phyloP scores from a whole-genome alignment of 495 filamentous ascomycete genomes.

The Trichoderma gamsii region DNA sequence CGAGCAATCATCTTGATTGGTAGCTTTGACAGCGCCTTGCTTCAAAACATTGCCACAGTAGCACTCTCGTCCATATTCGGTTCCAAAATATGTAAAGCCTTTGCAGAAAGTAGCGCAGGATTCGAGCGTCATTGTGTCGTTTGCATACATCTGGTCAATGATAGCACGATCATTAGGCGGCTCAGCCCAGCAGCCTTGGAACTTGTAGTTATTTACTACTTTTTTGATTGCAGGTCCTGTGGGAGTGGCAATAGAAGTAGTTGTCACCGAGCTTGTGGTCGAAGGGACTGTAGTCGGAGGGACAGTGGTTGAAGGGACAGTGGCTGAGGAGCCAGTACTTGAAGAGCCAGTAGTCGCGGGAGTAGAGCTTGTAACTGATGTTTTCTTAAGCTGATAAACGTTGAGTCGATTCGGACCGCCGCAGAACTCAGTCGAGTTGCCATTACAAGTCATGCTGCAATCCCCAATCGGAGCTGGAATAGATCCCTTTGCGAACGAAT shows the following conservation, averaged over 20 bases:
- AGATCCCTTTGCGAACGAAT: constrained; percentile 19
- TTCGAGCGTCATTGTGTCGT: constrained; percentile 29
- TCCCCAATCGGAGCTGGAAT: constrained; percentile 18
- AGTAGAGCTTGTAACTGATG: neutral
- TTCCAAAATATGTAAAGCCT: constrained; percentile 29
- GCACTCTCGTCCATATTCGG: constrained; percentile 32
- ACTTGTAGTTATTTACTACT: constrained; percentile 17
- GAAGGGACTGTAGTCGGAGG: neutral
- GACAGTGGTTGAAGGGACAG: neutral
- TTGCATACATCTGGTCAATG: constrained; percentile 17
- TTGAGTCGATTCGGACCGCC: constrained; percentile 35
- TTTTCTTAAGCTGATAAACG: constrained; percentile 11
- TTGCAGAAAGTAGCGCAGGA: constrained; percentile 29
- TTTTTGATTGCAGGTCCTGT: constrained; percentile 18
- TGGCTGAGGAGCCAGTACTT: neutral
- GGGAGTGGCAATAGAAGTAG: constrained; percentile 17
- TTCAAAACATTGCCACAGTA: constrained; percentile 32
- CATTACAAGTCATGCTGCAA: constrained; percentile 32
- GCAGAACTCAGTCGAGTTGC: constrained; percentile 36
- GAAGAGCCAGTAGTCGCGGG: constrained; percentile 8
- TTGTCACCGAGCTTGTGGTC: constrained; percentile 17
- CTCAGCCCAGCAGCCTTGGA: constrained; percentile 27
- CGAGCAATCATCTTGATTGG: constrained; percentile 26
- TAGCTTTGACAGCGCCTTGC: constrained; percentile 19
- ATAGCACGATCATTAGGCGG: constrained; percentile 25